These are phyloP conservation scores for Myxozyma sirexii DNA, from an alignment of 805 yeast species.

Conservation along the genomic window DNA sequence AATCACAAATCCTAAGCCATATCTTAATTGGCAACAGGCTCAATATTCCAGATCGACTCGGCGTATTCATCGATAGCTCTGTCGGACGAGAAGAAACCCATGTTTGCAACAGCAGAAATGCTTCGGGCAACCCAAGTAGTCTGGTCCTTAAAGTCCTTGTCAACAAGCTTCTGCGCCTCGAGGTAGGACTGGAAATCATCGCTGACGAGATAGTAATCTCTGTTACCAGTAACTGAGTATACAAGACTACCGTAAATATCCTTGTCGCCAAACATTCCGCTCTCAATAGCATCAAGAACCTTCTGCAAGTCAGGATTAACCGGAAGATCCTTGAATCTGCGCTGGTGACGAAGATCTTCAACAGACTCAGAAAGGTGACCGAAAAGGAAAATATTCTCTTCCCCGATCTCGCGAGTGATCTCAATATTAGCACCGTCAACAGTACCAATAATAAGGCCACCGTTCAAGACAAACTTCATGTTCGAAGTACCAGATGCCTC, in stretches of 20 bases:
- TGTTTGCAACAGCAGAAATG: constrained; percentile 80
- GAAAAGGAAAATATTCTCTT: constrained; percentile 86
- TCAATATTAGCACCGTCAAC: constrained; percentile 98
- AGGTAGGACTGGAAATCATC: constrained; percentile 89
- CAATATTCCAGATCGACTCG: constrained; percentile 89
- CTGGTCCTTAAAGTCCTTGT: constrained; percentile 66
- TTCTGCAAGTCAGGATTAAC: constrained; percentile 61
- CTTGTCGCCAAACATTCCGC: constrained; percentile 71
- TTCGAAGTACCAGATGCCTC: constrained; percentile 96
- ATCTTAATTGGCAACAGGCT: constrained; percentile 53
- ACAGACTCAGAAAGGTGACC: constrained; percentile 91
- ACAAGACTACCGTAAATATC: constrained; percentile 64
- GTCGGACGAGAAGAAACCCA: constrained; percentile 91
- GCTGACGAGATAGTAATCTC: constrained; percentile 81
- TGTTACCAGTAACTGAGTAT: constrained; percentile 62
- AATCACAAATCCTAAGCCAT: too few species aligned
- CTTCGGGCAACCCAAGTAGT: constrained; percentile 77
- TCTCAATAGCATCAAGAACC: constrained; percentile 69
- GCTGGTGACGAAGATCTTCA: constrained; percentile 78
- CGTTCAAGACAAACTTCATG: constrained; percentile 93
- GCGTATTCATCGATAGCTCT: constrained; percentile 92
- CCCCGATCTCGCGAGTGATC: constrained; percentile 90
- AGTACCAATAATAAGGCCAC: constrained; percentile 92
- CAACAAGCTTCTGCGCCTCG: constrained; percentile 77
- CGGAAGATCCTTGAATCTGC: constrained; percentile 60